phyloP scores from a whole-genome alignment of 441 rosid species.

The Euphorbia schlechtendalii region DNA sequence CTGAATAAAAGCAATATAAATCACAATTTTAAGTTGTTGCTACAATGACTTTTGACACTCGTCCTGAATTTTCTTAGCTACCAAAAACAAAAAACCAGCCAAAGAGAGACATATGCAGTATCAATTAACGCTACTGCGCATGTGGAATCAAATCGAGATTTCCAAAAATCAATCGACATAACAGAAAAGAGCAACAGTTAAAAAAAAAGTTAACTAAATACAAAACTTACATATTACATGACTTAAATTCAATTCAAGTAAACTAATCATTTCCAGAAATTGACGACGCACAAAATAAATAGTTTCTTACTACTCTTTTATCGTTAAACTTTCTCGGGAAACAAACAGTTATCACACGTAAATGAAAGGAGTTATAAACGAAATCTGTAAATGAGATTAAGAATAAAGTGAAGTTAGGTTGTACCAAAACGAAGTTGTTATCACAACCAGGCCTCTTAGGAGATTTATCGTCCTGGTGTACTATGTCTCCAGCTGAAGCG shows the following conservation, averaged over 20 bases:
- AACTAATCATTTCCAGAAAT: not conserved
- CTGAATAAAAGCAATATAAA: not conserved
- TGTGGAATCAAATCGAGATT: not conserved
- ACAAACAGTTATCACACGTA: constrained; percentile 16
- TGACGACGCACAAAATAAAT: not conserved
- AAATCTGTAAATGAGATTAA: not conserved
- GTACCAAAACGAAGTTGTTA: constrained; percentile 92
- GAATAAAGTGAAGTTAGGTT: constrained; percentile 14
- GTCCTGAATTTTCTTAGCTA: not conserved
- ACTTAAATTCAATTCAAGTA: not conserved
- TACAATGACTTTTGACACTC: not conserved
- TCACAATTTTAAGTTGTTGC: not conserved
- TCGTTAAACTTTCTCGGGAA: constrained; percentile 14
- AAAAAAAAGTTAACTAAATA: not conserved
- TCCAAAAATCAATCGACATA: not conserved
- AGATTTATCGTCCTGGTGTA: constrained; percentile 71
- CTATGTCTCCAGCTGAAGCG: constrained; percentile 75
- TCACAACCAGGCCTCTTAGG: constrained; percentile 98
- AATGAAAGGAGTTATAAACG: not conserved
- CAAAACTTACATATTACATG: not conserved
- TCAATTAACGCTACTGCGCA: not conserved
- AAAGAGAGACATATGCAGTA: no score
- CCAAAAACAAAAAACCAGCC: no score
- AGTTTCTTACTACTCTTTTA: not conserved
- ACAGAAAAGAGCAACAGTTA: not conserved